Percentiles rank a stretch among this genome's conserved stretches.
These are phyloP conservation scores for Aegilops bicornis DNA, from an alignment of 176 grass and related monocot genomes.

Conservation along the genomic window DNA sequence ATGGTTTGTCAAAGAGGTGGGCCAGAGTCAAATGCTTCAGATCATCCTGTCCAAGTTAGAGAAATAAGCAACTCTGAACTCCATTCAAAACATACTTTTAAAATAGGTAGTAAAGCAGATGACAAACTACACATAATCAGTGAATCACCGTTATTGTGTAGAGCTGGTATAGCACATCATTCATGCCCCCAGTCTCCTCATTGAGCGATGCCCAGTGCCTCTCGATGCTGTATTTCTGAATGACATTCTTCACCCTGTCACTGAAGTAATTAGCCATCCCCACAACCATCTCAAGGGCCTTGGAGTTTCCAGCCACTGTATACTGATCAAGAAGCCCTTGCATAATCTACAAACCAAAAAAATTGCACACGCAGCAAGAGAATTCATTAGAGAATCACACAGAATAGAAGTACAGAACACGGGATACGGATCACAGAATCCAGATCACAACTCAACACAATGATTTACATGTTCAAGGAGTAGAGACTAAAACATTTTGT, in stretches of 20 bases:
- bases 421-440: not conserved
- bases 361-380: not conserved
- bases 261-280: conserved; percentile 92
- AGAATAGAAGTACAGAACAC: not conserved
- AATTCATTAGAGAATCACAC: not conserved
- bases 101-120: not conserved
- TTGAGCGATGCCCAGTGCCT: conserved; percentile 87
- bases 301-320: conserved; percentile 49
- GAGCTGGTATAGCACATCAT: conserved; percentile 91
- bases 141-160: conserved; percentile 70
- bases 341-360: conserved; percentile 65
- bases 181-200: conserved; percentile 98
- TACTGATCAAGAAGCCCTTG: conserved; percentile 98
- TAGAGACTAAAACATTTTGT: not conserved
- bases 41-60: conserved; percentile 60
- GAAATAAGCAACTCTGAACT: conserved; percentile 9
- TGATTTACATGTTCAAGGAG: not conserved
- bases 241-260: conserved; percentile 82
- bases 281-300: conserved; percentile 71
- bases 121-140: conserved; percentile 1
- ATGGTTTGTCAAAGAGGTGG: conserved; percentile 96
- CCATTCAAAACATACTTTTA: not conserved
- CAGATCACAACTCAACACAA: not conserved
- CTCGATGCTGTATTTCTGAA: conserved; percentile 90
- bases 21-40: conserved; percentile 84